Conservation (phyloP, 306 rosid species). For the Dryas alaskensis region DNA sequence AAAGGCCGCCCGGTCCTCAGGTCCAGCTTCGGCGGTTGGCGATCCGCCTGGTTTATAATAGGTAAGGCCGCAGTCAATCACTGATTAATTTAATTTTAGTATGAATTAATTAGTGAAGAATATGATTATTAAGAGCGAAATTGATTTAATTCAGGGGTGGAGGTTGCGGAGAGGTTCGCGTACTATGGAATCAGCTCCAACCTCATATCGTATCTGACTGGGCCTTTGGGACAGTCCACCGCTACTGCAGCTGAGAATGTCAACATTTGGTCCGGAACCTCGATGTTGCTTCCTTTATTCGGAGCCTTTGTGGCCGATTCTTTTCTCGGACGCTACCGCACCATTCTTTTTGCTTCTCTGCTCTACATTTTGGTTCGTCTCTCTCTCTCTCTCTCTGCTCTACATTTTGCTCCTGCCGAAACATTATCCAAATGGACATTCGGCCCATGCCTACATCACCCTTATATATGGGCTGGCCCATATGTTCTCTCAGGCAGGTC, state of each 20-base stretch:
- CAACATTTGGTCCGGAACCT: constrained; percentile 53
- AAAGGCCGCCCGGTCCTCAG: constrained; percentile 29
- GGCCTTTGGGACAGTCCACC: constrained; percentile 47
- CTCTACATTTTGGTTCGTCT: constrained; percentile 42
- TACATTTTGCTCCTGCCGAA: no score
- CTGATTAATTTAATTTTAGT: not conserved
- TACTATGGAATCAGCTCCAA: constrained; percentile 47
- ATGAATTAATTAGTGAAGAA: not conserved
- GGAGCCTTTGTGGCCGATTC: constrained; percentile 63
- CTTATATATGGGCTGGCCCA: no score
- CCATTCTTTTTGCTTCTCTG: constrained; percentile 42
- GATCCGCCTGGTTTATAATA: constrained; percentile 41
- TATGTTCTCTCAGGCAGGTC: no score
- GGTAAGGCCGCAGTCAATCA: constrained; percentile 8
- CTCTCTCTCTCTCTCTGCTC: no score
- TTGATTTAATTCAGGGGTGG: constrained; percentile 30
- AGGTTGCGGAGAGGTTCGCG: constrained; percentile 54
- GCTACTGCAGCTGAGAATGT: constrained; percentile 52
- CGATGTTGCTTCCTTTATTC: constrained; percentile 42
- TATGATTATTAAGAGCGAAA: no score
- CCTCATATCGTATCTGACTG: constrained; percentile 48
- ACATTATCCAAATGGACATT: not conserved
- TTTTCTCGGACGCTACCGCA: constrained; percentile 54
- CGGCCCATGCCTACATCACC: no score
- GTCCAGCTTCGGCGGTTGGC: constrained; percentile 46